Percentiles rank a stretch among this genome's conserved stretches.
These are phyloP conservation scores for Xylaria longipes DNA, from an alignment of 495 filamentous ascomycete species.

Conservation along the genomic window DNA sequence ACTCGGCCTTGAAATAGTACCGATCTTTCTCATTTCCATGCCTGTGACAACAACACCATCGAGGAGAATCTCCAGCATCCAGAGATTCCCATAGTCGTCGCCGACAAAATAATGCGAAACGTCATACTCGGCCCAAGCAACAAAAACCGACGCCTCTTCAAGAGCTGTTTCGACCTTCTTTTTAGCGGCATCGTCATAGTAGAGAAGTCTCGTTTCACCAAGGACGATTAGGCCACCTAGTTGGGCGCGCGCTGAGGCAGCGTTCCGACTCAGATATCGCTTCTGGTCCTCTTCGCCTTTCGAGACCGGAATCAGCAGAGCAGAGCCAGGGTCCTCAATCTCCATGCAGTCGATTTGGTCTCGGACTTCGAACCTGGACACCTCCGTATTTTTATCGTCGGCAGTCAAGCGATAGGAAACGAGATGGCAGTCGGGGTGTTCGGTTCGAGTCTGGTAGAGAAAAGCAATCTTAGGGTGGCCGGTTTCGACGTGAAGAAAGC, in stretches of 20 bases:
- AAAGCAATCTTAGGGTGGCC: slow-evolving; percentile 81
- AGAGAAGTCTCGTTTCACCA: slow-evolving; percentile 82
- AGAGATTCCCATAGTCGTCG: slow-evolving; percentile 86
- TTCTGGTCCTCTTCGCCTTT: slow-evolving; percentile 56
- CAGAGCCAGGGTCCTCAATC: slow-evolving; percentile 74
- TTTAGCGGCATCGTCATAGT: slow-evolving; percentile 77
- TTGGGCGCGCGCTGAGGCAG: slow-evolving; percentile 52
- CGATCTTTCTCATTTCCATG: slow-evolving; percentile 66
- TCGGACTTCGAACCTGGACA: slow-evolving; percentile 52
- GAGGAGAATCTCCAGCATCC: slow-evolving; percentile 76
- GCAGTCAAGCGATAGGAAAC: slow-evolving; percentile 61
- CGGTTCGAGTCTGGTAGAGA: slow-evolving; percentile 77
- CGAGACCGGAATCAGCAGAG: slow-evolving; percentile 83
- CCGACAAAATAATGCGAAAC: slow-evolving; percentile 81
- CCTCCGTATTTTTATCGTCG: slow-evolving; percentile 56
- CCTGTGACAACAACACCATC: slow-evolving; percentile 61
- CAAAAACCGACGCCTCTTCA: slow-evolving; percentile 78
- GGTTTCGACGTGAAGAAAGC: slow-evolving; percentile 77
- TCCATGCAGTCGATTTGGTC: slow-evolving; percentile 60
- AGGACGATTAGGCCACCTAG: slow-evolving; percentile 79
- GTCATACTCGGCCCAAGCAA: slow-evolving; percentile 86
- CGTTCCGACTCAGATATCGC: slow-evolving; percentile 58
- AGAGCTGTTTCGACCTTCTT: slow-evolving; percentile 64
- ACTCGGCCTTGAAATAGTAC: slow-evolving; percentile 75
- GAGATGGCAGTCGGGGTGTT: slow-evolving; percentile 65